Conservation (phyloP, 192 early-diverging fungal species). For the Entomortierella beljakovae region DNA sequence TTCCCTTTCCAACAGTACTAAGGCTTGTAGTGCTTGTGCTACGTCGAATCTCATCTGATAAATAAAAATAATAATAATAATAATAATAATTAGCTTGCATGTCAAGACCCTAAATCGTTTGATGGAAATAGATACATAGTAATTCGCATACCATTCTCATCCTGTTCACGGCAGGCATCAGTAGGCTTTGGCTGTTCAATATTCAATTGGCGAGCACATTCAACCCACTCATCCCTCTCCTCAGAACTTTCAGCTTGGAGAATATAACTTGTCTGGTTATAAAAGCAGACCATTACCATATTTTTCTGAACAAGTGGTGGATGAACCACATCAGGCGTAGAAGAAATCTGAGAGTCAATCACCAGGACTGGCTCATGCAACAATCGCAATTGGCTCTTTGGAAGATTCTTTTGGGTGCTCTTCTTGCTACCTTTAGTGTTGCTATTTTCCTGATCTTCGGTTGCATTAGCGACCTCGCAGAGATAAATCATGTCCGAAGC, state of each 20-base stretch:
- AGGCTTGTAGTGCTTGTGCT: not conserved
- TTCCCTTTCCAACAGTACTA: not conserved
- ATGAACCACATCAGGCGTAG: conserved; percentile 27
- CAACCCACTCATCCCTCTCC: conserved; percentile 39
- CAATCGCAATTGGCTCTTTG: conserved; percentile 8
- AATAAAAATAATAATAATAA: not conserved
- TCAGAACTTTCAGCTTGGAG: conserved; percentile 21
- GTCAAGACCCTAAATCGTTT: not conserved
- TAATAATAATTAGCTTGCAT: not conserved
- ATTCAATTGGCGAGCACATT: conserved; percentile 13
- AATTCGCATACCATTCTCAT: conserved; percentile 21
- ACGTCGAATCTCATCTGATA: conserved; percentile 15
- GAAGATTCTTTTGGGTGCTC: not conserved
- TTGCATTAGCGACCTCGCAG: conserved; percentile 15
- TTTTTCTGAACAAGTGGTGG: conserved; percentile 26
- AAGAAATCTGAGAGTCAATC: conserved; percentile 43
- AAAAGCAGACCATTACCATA: conserved; percentile 51
- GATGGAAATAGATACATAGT: not conserved
- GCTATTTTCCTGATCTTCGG: not conserved
- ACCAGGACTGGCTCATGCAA: conserved; percentile 39
- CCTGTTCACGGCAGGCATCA: conserved; percentile 37
- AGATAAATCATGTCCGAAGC: conserved; percentile 29
- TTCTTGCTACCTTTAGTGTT: conserved; percentile 7
- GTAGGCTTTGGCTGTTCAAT: conserved; percentile 47
- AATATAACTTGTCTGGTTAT: conserved; percentile 45